Evolutionary conservation across 441 rosid genomes (phyloP).

Genomic region (Flueggea neowawraea): DNA sequence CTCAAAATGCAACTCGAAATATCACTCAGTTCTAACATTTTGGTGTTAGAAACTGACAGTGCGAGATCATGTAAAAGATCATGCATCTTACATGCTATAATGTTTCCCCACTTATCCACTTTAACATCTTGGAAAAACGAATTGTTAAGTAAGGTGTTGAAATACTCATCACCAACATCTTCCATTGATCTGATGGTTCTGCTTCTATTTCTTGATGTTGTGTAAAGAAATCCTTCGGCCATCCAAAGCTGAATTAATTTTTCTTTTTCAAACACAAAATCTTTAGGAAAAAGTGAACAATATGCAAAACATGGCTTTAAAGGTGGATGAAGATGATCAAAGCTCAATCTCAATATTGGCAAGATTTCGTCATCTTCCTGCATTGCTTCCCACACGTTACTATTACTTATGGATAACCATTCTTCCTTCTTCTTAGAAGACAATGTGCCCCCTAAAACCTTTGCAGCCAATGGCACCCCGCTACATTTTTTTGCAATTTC

Average conservation of each 20-base stretch:
- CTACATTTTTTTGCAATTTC: constrained; percentile 18
- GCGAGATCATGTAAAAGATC: constrained; percentile 31
- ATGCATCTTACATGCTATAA: constrained; percentile 23
- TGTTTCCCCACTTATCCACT: constrained; percentile 17
- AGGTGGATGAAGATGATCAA: neutral
- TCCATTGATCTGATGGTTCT: constrained; percentile 1
- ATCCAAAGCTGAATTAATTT: constrained; percentile 5
- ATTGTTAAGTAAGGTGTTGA: constrained; percentile 10
- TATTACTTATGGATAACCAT: constrained; percentile 18
- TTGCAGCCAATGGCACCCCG: constrained; percentile 28
- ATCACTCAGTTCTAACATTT: too few relatives aligned
- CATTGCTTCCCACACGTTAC: neutral
- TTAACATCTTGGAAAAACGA: constrained; percentile 23
- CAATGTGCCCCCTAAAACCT: constrained; percentile 17
- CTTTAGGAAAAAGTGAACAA: constrained; percentile 13
- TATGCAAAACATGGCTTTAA: neutral
- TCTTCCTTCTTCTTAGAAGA: neutral
- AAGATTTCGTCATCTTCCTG: neutral
- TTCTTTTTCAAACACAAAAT: neutral
- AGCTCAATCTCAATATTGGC: constrained; percentile 8
- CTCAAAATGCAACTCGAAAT: too few relatives aligned
- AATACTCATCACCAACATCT: constrained; percentile 19
- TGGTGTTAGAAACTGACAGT: neutral
- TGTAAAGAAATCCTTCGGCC: constrained; percentile 10
- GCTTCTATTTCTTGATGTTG: neutral